A percentile compares a stretch with the other conserved stretches of the same genome.
Evolutionary conservation across 192 early-diverging fungal genomes (phyloP).

Genomic region (Umbelopsis sp.): DNA sequence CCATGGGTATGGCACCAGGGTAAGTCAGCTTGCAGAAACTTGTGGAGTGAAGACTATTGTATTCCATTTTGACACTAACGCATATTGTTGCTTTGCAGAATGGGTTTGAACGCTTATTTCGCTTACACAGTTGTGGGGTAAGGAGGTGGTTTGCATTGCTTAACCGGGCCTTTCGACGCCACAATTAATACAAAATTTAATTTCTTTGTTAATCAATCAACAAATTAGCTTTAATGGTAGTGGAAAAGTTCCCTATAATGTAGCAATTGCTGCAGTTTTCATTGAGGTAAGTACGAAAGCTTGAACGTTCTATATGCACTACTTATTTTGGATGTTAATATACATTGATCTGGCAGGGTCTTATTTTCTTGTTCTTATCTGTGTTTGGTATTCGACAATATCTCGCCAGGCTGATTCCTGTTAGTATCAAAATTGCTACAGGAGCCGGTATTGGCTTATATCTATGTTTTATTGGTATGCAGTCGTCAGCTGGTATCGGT

Average conservation of each 20-base stretch:
- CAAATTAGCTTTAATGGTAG: constrained; percentile 58
- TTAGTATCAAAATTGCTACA: constrained; percentile 71
- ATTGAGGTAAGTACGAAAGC: constrained; percentile 49
- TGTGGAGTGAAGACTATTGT: too few relatives aligned
- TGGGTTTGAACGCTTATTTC: constrained; percentile 86
- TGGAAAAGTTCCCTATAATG: constrained; percentile 66
- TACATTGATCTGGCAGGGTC: constrained; percentile 38
- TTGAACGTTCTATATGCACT: not conserved
- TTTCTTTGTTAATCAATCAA: not conserved
- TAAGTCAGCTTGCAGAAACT: constrained; percentile 14
- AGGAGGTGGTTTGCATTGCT: not conserved
- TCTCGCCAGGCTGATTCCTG: constrained; percentile 72
- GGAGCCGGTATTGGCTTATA: constrained; percentile 81
- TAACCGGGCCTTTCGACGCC: not conserved
- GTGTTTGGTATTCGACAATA: constrained; percentile 77
- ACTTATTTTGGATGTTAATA: not conserved
- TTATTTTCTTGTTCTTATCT: constrained; percentile 78
- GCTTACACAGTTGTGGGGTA: constrained; percentile 79
- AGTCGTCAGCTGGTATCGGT: constrained; percentile 81
- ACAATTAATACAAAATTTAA: not conserved
- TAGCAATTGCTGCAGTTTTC: constrained; percentile 75
- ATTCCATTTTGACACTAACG: too few relatives aligned
- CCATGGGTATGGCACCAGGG: constrained; percentile 80
- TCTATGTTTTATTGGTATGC: constrained; percentile 79
- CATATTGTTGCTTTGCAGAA: constrained; percentile 31